Evolutionary conservation across 164 flowering plant species (phyloP), one percentile per base, ranked within the genome.

Genomic region (Tinospora cordifolia): DNA sequence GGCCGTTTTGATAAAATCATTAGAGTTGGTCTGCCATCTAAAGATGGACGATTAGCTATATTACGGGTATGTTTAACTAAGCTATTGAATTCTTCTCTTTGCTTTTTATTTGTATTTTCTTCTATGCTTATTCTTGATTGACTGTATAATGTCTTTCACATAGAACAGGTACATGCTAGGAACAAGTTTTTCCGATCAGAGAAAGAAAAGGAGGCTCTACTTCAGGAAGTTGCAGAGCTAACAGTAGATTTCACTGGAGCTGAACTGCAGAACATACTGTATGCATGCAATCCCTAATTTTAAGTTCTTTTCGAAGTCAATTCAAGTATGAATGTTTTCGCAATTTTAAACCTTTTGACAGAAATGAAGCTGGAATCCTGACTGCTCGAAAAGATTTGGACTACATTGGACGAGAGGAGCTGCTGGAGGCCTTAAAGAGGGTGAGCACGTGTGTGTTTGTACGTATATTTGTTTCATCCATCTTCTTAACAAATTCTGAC

Each of bases 341-440:
- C 57, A 24, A 3, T 25, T 26, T 8, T 44, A 3, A 59, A 62
- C 46, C 62, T 44, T 46, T 65, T 75, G 71, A 60, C 84, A 93
- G 97, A 81, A 94, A 92, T 80, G 98, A 94, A 84, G 98, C 98
- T 83, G 98, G 95, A 73, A 94, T 94, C 78, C 80, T 94, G 81
- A 89, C 97, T 68, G 95, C 97, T 27, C 82, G 98, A 76, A 94
- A 92, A 75, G 98, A 94, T 81, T 80, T 85, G 49, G 98, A 94
- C 77, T 91, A 81, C 75, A 94, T 94, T 79, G 95, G 89, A 69
- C 86, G 88, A 44, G 96, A 90, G 60, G 98, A 91, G 77, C 86
- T 94, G 34, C 77, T 90, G 51, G 97, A 94, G 79, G 96, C 98
- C 39, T 77, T 94, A 75, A 89, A 92, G 76, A 84, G 98, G 91